A percentile compares a stretch with the other conserved stretches of the same genome.
These are phyloP conservation scores for Hygrophorus russula DNA, from an alignment of 768 basidiomycete species.

Conservation along the genomic window DNA sequence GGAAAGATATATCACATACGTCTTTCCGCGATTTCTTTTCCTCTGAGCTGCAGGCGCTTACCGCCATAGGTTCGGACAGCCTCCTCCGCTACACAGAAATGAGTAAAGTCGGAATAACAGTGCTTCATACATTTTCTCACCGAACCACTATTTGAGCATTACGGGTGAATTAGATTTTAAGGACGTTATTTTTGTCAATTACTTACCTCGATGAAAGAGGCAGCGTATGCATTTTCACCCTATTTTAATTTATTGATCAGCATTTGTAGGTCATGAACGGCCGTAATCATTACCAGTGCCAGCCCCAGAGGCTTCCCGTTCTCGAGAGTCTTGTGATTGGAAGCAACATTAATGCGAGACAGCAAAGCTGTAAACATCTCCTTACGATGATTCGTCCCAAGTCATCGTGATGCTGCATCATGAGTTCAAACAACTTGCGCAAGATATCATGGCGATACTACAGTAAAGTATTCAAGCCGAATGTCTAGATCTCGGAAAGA, in stretches of 20 bases:
- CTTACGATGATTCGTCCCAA: slow-evolving; percentile 76
- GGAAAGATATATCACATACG: background rate
- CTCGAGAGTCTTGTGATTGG: slow-evolving; percentile 61
- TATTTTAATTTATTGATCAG: slow-evolving; percentile 15
- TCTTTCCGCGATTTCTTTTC: background rate
- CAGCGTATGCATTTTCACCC: slow-evolving; percentile 79
- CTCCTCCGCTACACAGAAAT: slow-evolving; percentile 59
- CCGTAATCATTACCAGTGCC: slow-evolving; percentile 45
- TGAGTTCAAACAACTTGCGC: slow-evolving; percentile 63
- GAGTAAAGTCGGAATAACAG: background rate
- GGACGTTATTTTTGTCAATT: slow-evolving; percentile 5
- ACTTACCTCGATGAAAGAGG: slow-evolving; percentile 72
- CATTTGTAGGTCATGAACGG: background rate
- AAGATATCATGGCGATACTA: slow-evolving; percentile 79
- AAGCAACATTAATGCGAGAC: slow-evolving; percentile 4
- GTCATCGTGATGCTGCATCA: slow-evolving; percentile 82
- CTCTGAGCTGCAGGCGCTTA: slow-evolving; percentile 16
- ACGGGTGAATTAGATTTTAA: background rate
- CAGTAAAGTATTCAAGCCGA: background rate
- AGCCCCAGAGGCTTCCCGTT: slow-evolving; percentile 90
- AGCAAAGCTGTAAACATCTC: slow-evolving; percentile 1
- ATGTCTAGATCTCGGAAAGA: background rate
- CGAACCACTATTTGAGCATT: slow-evolving; percentile 56
- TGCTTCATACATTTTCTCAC: slow-evolving; percentile 25
- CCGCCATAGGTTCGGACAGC: slow-evolving; percentile 88